Conservation (phyloP, 768 basidiomycete genomes). For the Amanita inopinata region DNA sequence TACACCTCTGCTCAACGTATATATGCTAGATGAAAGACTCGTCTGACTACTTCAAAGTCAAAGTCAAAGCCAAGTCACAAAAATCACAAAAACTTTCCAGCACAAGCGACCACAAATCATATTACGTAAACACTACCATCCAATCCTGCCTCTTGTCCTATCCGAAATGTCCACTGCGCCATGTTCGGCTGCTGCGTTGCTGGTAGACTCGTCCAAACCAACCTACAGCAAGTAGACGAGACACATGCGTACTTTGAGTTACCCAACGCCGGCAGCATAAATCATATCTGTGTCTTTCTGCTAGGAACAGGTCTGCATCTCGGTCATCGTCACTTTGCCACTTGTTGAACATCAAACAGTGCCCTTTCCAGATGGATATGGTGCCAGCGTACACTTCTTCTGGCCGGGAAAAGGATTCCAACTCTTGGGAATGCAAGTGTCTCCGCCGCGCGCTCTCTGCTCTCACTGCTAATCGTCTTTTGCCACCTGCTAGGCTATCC, state of each 20-base stretch:
- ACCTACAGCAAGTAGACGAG: slow-evolving; percentile 72
- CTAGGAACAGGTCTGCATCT: slow-evolving; percentile 58
- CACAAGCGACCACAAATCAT: no score
- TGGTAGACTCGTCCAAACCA: slow-evolving; percentile 70
- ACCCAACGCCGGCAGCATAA: slow-evolving; percentile 59
- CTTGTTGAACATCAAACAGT: slow-evolving; percentile 26
- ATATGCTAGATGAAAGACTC: no score
- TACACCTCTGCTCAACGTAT: no score
- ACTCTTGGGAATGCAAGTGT: slow-evolving; percentile 79
- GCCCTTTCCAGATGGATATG: slow-evolving; percentile 77
- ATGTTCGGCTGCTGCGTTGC: slow-evolving; percentile 83
- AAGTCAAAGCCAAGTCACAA: no score
- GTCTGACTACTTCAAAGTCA: no score
- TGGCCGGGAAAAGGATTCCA: slow-evolving; percentile 87
- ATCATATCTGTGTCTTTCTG: slow-evolving; percentile 81
- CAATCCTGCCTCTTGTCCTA: neutral
- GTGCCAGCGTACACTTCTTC: slow-evolving; percentile 75
- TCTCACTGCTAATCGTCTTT: neutral
- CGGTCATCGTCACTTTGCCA: slow-evolving; percentile 3
- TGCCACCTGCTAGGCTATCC: slow-evolving; percentile 48
- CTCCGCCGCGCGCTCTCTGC: slow-evolving; percentile 26
- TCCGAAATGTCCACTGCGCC: neutral
- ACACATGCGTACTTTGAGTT: slow-evolving; percentile 78
- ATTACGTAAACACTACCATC: no score
- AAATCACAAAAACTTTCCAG: no score